Evolutionary conservation across 192 early-diverging fungal species (phyloP), one percentile per base, ranked within the genome.

Genomic region (Funneliformis mosseae): DNA sequence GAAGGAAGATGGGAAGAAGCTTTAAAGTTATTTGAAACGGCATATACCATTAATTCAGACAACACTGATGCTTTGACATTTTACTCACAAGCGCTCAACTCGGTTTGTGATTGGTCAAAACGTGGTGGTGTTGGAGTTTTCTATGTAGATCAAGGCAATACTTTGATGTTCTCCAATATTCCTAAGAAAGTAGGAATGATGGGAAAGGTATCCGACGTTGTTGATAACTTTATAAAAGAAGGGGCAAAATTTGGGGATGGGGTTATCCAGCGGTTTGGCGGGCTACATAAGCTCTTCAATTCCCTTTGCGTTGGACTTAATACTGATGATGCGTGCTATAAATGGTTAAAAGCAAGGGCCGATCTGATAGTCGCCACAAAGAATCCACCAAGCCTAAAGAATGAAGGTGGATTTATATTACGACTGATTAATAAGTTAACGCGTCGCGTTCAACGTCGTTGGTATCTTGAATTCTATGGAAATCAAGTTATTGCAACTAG

Each of bases 401-500:
- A 91, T 81, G 93, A 95, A 84, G 94, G 94, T 60, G 92, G 91
- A 2, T 95, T 93, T 92, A 82, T 92, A 38, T 86, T 94, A 79
- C 88, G 94, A 27, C 68, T 92, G 10, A 80, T 89, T 10, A 91
- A 94, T 80, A 87, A 90, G 61, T 86, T 86, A 7, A 83, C 88
- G 4, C 82, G 90, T 11, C 84, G 88, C 41, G 41, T 92, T 60
- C 94, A 95, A 84, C 86, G 90, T n/a, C 84, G 84, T 59, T 92
- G 89, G 91, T 94, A 92, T 79, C 79, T 89, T 69, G 91, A 90
- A 43, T 85, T 61, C 33, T 88, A 84, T 80, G 75, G 75, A 12
- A 8, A 42, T 25, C 21, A 43, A n/a, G 3, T 63, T 16, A 63
- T 7, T 62, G 27, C 62, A 4, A 9, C 12, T 18, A 28, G 5